Evolutionary conservation across 306 rosid species (phyloP).

Genomic region (Sesbania bispinosa): DNA sequence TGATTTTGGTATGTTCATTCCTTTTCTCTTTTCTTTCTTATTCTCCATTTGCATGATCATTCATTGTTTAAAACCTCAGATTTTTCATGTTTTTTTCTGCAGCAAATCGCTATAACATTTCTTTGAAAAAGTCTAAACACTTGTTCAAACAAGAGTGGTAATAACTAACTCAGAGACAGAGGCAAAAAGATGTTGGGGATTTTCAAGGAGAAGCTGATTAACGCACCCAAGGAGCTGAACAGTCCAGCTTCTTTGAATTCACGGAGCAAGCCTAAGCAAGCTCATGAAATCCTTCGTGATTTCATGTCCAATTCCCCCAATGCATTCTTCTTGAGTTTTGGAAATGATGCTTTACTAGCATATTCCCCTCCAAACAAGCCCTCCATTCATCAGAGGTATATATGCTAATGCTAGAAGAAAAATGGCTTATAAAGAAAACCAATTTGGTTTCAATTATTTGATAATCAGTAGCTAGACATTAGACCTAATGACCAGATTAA

Average conservation of each 20-base stretch:
- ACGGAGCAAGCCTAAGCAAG: conserved; percentile 44
- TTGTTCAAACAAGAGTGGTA: background rate
- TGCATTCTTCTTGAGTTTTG: conserved; percentile 57
- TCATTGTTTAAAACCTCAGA: background rate
- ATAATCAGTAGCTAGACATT: background rate
- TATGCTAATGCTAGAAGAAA: background rate
- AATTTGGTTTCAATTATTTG: too few species aligned
- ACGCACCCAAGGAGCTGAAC: conserved; percentile 84
- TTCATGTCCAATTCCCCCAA: conserved; percentile 51
- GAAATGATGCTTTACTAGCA: conserved; percentile 53
- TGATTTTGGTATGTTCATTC: conserved; percentile 16
- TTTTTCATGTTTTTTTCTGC: conserved; percentile 23
- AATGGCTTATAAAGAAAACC: background rate
- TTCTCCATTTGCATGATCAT: background rate
- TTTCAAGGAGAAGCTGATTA: conserved; percentile 69
- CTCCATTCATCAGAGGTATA: conserved; percentile 48
- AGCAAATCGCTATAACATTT: conserved; percentile 22
- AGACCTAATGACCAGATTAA: too few species aligned
- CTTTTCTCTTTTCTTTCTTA: background rate
- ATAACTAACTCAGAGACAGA: background rate
- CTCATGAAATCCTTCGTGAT: conserved; percentile 46
- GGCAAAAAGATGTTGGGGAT: conserved; percentile 70
- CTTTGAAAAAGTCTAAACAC: too few species aligned
- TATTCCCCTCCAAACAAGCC: conserved; percentile 37
- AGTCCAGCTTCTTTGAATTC: conserved; percentile 62